These are phyloP conservation scores for Dictyostelium intermedium DNA, from an alignment of 78 protist genomes.

Conservation along the genomic window DNA sequence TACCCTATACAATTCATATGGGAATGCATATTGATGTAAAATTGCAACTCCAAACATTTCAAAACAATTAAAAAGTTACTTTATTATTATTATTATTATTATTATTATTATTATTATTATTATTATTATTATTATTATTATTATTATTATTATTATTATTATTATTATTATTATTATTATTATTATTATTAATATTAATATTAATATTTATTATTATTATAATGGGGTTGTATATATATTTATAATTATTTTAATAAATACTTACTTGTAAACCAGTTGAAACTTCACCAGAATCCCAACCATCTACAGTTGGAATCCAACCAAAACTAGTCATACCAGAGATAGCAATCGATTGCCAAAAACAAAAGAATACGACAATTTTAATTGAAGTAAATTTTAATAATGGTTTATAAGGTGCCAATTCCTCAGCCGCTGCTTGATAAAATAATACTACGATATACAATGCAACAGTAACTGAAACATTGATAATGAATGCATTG, in stretches of 20 bases:
- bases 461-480: slow-evolving; percentile 5
- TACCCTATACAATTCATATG: slow-evolving; percentile 76
- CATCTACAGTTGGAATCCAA: slow-evolving; percentile 37
- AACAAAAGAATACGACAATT: slow-evolving; percentile 70
- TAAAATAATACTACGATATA: not conserved
- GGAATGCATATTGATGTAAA: slow-evolving; percentile 53
- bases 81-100: not conserved
- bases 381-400: slow-evolving; percentile 56
- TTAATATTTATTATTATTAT: not conserved
- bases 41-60: slow-evolving; percentile 31
- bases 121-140: not conserved
- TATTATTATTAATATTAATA: not conserved
- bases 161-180: not conserved
- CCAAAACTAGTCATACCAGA: slow-evolving; percentile 39
- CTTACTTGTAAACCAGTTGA: slow-evolving; percentile 67
- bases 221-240: too few species aligned
- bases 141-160: not conserved
- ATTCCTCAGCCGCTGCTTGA: slow-evolving; percentile 2
- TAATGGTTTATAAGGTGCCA: slow-evolving; percentile 35
- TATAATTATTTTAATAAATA: slow-evolving; percentile 27
- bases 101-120: not conserved
- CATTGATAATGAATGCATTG: not conserved
- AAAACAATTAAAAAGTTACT: slow-evolving; percentile 2
- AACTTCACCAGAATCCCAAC: slow-evolving; percentile 53
- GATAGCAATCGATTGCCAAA: slow-evolving; percentile 66